Base-by-base conservation (phyloP, 1,284 basidiomycete genomes). In the Entoloma clypeatum region DNA sequence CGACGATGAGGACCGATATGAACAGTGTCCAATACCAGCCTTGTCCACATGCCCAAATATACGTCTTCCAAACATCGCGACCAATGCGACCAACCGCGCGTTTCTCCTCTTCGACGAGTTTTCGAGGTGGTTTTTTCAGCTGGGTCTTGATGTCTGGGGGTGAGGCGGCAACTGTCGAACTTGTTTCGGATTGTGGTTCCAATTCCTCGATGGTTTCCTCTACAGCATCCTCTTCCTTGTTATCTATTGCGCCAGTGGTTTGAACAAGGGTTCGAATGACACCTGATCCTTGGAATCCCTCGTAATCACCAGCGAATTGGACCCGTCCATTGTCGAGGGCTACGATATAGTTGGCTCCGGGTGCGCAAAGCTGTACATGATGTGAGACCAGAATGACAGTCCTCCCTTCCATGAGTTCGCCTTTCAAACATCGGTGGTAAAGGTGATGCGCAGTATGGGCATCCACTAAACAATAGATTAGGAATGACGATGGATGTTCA, bases 341-440 rank as follows among this genome's bases (percentile, higher is more conserved):
- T 24, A 94, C 81, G 47, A 92, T 67, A 55, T 84, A 87, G 39
- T 60, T 69, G 2, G 86, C 85, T 16, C 79, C 84, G 0, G 81
- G 73, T 1, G 75, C 71, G 53, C 82, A 86, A 1, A 92, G 67
- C 56, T 88, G 81, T n/a, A 90, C 81, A 51, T 94, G 91, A 57
- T 95, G 92, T 9, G 92, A 93, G 23, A 95, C 91, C 9, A 96
- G 72, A 38, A 95, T 77, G 43, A 93, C 64, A 0, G 92, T 95
- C 23, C 92, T 75, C 7, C 78, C 81, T 34, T 71, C 64, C 69
- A 92, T 78, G 31, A 96, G 72, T n/a, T 86, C 81, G 8, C 93
- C 93, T 53, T 81, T 81, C 23, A 96, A 67, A 53, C 92, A 95
- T 51, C 90, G 69, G 44, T 83, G 67, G 64, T 82, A 92, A 11